These are phyloP conservation scores for Cladophialophora psammophila DNA, from an alignment of 2,329 filamentous ascomycete genomes.

Conservation along the genomic window DNA sequence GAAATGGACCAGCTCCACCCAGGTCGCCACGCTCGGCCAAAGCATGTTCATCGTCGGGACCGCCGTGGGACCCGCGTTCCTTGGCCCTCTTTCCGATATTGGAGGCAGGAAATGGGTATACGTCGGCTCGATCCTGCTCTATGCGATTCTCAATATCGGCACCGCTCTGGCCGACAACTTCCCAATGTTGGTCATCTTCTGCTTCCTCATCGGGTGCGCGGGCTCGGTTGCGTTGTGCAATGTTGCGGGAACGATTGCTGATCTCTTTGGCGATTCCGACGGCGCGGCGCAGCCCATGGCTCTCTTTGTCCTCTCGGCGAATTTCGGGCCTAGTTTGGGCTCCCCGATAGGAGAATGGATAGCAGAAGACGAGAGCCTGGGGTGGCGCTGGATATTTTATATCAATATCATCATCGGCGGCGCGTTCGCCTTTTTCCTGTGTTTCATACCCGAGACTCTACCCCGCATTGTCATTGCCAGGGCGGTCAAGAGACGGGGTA, in stretches of 20 bases:
- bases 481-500: constrained; percentile 44
- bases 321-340: constrained; percentile 51
- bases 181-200: constrained; percentile 51
- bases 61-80: constrained; percentile 52
- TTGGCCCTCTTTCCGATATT: constrained; percentile 52
- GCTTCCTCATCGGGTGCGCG: constrained; percentile 47
- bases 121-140: constrained; percentile 47
- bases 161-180: constrained; percentile 47
- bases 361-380: constrained; percentile 46
- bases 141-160: constrained; percentile 49
- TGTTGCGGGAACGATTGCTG: constrained; percentile 48
- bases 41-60: constrained; percentile 54
- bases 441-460: constrained; percentile 52
- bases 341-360: constrained; percentile 53
- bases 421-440: constrained; percentile 47
- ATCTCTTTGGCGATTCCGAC: constrained; percentile 45
- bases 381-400: constrained; percentile 48
- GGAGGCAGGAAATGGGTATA: constrained; percentile 56
- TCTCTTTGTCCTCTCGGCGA: constrained; percentile 52
- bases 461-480: constrained; percentile 50
- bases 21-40: constrained; percentile 52
- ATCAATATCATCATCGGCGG: constrained; percentile 53
- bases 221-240: constrained; percentile 49
- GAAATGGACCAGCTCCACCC: constrained; percentile 48
- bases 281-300: constrained; percentile 54